Base-by-base conservation (phyloP, 2,329 filamentous ascomycete species). In the Sclerotiophoma versabilis region DNA sequence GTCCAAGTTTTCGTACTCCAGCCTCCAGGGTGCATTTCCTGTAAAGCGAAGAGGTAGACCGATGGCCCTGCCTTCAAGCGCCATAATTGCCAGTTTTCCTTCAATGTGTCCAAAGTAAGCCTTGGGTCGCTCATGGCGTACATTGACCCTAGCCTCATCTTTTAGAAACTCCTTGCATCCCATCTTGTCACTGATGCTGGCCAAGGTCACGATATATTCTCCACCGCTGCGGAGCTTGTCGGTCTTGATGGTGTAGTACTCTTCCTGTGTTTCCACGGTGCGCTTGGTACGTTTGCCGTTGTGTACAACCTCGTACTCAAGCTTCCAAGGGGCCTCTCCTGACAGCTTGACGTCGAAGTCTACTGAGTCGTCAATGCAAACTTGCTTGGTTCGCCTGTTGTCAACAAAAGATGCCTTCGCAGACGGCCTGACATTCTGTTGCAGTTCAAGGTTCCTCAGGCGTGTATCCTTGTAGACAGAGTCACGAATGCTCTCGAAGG, bases 261-360 rank as follows among this genome's bases (percentile, higher is more conserved):
- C 80, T 2, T 79, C 80, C 20, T 86, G 80, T 49, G 96, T 90
- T 51, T 84, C 80, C 1, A 84, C 80, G 22, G 86, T 80, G 64
- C 89, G 83, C 45, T 90, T 88, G 59, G 85, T 87, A 47, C 93
- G 86, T 76, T 90, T 96, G 49, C 93, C 93, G 49, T 92, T 90
- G 75, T 98, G 91, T 7, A 97, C 85, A 33, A 97, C 80, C 75
- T 98, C 95, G 79, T 96, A 99, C 70, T 98, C 92, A 32, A 99
- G 78, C 19, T 83, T 89, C 81, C 93, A 98, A 0, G 96, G 95
- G 15, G 87, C 83, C 65, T 98, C 92, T 34, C 96, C 95, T 38
- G 86, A 81, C 34, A 98, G 83, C 45, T 82, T 76, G 32, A 97
- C 86, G 50, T 91, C 86, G 23, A 95, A 85, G 26, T 87, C 84